Evolutionary conservation across 139 green algal genomes (phyloP).

Genomic region (Microglena sp.): DNA sequence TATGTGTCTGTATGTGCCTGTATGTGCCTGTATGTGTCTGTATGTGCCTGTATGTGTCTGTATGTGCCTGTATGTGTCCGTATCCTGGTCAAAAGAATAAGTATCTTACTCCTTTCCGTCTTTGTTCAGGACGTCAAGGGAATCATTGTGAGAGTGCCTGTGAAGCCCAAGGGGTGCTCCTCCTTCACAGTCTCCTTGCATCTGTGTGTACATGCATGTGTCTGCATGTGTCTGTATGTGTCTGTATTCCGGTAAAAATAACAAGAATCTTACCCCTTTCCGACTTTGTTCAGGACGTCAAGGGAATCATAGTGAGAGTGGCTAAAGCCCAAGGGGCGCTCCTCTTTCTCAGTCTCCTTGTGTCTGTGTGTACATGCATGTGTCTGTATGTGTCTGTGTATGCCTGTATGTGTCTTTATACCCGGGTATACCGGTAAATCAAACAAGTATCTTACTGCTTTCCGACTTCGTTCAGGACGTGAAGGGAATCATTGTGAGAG

Average conservation of each 20-base stretch:
- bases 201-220: no score
- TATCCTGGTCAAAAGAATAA: no score
- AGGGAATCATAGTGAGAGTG: constrained; percentile 4
- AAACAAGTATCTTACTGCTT: no score
- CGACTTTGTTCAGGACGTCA: constrained; percentile 3
- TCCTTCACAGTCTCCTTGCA: no score
- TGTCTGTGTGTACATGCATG: background rate
- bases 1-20: background rate
- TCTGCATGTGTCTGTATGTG: no score
- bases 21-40: background rate
- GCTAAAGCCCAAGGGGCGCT: background rate
- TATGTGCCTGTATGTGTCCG: background rate
- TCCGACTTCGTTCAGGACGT: constrained; percentile 4
- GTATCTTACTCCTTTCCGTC: no score
- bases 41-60: constrained; percentile 5
- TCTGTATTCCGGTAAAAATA: no score
- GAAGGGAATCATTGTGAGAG: constrained; percentile 1
- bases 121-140: no score
- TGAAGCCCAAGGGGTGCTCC: no score
- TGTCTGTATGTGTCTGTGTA: background rate
- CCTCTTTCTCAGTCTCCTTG: background rate
- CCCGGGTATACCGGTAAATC: no score
- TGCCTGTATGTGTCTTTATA: background rate
- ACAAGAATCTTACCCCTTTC: no score
- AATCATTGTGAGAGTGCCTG: no score